A percentile compares a stretch with the other conserved stretches of the same genome.
Conservation (phyloP, 176 grass and related monocot species). For the Aegilops bicornis region DNA sequence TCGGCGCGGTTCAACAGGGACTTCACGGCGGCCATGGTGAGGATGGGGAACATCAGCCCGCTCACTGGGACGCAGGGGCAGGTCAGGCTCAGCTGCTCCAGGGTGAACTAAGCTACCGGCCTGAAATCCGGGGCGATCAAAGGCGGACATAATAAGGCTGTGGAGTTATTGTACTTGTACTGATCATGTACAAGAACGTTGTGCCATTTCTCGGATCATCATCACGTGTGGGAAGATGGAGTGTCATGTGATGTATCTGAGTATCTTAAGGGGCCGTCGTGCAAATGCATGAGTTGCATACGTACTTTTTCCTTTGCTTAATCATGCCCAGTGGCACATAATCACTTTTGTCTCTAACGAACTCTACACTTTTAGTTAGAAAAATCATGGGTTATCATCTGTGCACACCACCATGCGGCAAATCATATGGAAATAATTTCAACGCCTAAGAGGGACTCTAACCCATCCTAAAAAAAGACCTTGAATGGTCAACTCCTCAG, state of each 20-base stretch:
- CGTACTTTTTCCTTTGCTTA: too few species aligned
- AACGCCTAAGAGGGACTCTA: too few species aligned
- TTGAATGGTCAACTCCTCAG: too few species aligned
- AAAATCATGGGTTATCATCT: too few species aligned
- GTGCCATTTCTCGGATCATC: background rate
- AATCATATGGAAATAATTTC: too few species aligned
- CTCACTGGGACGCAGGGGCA: constrained; percentile 36
- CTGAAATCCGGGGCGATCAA: background rate
- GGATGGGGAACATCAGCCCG: constrained; percentile 47
- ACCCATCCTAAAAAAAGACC: too few species aligned
- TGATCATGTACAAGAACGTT: background rate
- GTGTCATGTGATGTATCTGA: background rate
- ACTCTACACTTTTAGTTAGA: too few species aligned
- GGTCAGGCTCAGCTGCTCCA: constrained; percentile 41
- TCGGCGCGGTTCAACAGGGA: constrained; percentile 23
- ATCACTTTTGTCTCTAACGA: too few species aligned
- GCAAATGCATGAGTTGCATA: too few species aligned
- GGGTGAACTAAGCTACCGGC: constrained; percentile 10
- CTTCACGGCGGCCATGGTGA: constrained; percentile 46
- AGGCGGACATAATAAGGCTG: background rate
- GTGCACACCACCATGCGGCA: too few species aligned
- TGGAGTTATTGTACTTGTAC: background rate
- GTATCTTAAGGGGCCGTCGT: too few species aligned
- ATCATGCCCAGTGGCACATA: too few species aligned
- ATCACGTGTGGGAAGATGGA: background rate